phyloP scores from a whole-genome alignment of 441 rosid species.

The Erysimum cheiri region DNA sequence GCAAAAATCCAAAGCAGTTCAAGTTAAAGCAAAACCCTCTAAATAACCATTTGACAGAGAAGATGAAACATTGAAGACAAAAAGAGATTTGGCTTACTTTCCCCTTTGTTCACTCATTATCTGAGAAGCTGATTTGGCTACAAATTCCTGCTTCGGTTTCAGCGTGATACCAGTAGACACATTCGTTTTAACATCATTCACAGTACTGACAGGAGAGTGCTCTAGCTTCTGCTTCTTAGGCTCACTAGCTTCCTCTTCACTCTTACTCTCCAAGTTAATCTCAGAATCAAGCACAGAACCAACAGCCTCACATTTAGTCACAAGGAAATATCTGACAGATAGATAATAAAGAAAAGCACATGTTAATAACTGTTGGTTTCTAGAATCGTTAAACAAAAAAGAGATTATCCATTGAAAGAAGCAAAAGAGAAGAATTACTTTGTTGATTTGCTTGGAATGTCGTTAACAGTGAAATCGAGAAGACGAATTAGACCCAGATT shows the following conservation, averaged over 20 bases:
- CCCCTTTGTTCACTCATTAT: slow-evolving; percentile 71
- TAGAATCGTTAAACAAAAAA: not conserved
- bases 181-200: slow-evolving; percentile 38
- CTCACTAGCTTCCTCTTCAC: slow-evolving; percentile 41
- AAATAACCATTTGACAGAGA: not conserved
- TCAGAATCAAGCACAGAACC: slow-evolving; percentile 71
- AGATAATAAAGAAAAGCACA: not conserved
- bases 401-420: not conserved
- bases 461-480: slow-evolving; percentile 79
- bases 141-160: slow-evolving; percentile 73
- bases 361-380: slow-evolving; percentile 6
- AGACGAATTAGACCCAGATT: slow-evolving; percentile 72
- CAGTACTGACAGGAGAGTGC: slow-evolving; percentile 27
- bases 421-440: slow-evolving; percentile 49
- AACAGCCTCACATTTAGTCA: slow-evolving; percentile 74
- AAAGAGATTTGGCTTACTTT: slow-evolving; percentile 54
- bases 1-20: not conserved
- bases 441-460: slow-evolving; percentile 76
- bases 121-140: slow-evolving; percentile 86
- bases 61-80: not conserved
- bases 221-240: slow-evolving; percentile 55
- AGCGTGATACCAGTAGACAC: slow-evolving; percentile 52
- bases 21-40: not conserved
- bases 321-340: slow-evolving; percentile 66
- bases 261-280: slow-evolving; percentile 47